phyloP scores from a whole-genome alignment of 176 grass and related monocot genomes.

The Musa beccarii region DNA sequence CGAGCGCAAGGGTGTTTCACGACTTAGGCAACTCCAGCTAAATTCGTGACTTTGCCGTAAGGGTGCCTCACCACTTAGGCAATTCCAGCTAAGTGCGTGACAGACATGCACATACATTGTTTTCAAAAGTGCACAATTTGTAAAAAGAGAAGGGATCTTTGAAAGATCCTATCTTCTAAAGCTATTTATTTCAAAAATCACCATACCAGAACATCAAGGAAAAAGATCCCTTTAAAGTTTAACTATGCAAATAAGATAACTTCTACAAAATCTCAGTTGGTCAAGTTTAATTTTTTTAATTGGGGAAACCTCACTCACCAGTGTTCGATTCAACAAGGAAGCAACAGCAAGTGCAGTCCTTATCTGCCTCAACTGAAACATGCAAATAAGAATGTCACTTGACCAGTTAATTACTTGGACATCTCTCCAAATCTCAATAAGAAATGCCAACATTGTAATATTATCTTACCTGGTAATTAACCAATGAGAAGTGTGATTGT shows the following conservation, averaged over 20 bases:
- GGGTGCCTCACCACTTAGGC: too few species aligned
- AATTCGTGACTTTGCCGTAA: too few species aligned
- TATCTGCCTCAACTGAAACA: slow-evolving; percentile 75
- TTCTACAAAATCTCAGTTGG: neutral
- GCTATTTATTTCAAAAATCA: too few species aligned
- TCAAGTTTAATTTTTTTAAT: slow-evolving; percentile 10
- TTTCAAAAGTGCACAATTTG: too few species aligned
- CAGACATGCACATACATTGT: too few species aligned
- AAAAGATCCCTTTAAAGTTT: too few species aligned
- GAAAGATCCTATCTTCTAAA: too few species aligned
- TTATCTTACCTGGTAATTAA: slow-evolving; percentile 71
- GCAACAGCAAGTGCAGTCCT: slow-evolving; percentile 71
- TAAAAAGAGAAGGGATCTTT: too few species aligned
- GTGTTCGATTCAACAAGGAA: slow-evolving; percentile 53
- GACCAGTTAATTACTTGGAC: neutral
- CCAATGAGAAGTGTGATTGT: slow-evolving; percentile 68
- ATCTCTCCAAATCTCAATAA: neutral
- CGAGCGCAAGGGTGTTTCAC: too few species aligned
- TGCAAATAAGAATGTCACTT: slow-evolving; percentile 9
- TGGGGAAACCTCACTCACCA: slow-evolving; percentile 53
- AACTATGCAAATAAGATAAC: slow-evolving; percentile 12
- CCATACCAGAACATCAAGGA: too few species aligned
- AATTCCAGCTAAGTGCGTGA: too few species aligned
- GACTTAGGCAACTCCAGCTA: too few species aligned
- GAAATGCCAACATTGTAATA: neutral